Evolutionary conservation across 169 alveolate species (phyloP), one percentile per base, ranked within the genome.

Genomic region (Neospora caninum): DNA sequence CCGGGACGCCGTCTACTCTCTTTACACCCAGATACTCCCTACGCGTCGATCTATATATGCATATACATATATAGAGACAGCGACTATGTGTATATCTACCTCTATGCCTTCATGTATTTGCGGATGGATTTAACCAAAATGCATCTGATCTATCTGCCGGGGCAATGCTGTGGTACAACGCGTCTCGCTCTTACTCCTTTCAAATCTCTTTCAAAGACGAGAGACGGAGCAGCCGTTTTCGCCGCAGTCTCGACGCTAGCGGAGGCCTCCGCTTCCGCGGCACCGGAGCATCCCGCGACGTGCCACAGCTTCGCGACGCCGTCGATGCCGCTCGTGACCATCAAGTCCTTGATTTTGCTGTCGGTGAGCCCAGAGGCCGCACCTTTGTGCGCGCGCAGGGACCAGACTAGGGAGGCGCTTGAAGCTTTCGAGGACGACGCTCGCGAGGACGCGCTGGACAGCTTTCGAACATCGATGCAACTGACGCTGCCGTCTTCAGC

Each of bases 301-400:
- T 73, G 22, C 84, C 84, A 73, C 41, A 73, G 84, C 20, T 73
- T 73, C 27, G 49, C 42, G 45, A 34, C 84, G 41, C 84, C 84
- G 42, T 73, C 84, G 39, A 73, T n/a, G 39, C 84, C 84, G 25
- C 84, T 20, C 22, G 84, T 73, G 4, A 73, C 84, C 84, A 73
- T 73, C 42, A 73, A n/a, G 84, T 73, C 84, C 7, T 31, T 31
- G 43, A 73, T 73, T 1, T 20, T 36, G 42, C 84, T 73, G 84
- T 73, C 84, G 43, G 43, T n/a, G 49, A 73, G 49, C 1, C 84
- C 84, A n/a, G 84, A 73, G 43, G 43, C 84, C 18, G 84, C 84
- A 10, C 42, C 45, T 36, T 73, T 73, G 84, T 73, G 84, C 16
- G 84, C 84, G 9, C 42, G 84, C 39, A 73, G 22, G 7, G 49